Conservation (phyloP, 2,329 filamentous ascomycete genomes). For the Macrophomina phaseolina region DNA sequence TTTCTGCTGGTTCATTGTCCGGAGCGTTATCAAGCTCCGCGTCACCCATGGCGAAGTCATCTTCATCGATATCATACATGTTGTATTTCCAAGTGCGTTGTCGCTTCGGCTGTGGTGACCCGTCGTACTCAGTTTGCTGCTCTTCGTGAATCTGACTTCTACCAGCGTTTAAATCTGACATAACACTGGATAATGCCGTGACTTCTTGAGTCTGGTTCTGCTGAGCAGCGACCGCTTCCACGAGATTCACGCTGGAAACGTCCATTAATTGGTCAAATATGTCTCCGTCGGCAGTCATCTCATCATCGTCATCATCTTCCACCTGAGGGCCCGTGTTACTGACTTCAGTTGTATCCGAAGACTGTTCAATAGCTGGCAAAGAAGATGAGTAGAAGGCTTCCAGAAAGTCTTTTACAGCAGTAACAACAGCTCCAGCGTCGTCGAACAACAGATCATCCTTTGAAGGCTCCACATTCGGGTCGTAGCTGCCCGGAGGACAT, state of each 20-base stretch:
- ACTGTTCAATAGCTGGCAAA: constrained; percentile 30
- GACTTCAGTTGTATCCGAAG: background rate
- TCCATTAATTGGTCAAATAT: background rate
- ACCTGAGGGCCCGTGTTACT: background rate
- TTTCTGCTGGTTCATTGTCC: constrained; percentile 33
- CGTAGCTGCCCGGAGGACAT: constrained; percentile 69
- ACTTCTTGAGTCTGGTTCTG: background rate
- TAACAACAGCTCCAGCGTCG: constrained; percentile 57
- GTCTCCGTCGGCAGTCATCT: background rate
- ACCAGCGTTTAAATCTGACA: background rate
- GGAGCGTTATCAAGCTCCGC: background rate
- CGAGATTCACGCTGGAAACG: background rate
- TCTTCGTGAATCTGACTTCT: background rate
- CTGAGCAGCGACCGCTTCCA: too few relatives aligned
- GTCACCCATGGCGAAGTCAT: constrained; percentile 35
- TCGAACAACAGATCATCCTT: constrained; percentile 76
- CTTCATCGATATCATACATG: constrained; percentile 48
- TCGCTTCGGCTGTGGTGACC: constrained; percentile 13
- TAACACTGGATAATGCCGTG: too few relatives aligned
- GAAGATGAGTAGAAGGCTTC: constrained; percentile 38
- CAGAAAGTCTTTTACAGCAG: constrained; percentile 53
- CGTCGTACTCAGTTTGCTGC: background rate
- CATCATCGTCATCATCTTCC: background rate
- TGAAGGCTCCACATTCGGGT: constrained; percentile 72
- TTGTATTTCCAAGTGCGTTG: constrained; percentile 40